Evolutionary conservation across 1,284 basidiomycete genomes (phyloP), one percentile per base, ranked within the genome.

Genomic region (Cryptococcus maquisensis): DNA sequence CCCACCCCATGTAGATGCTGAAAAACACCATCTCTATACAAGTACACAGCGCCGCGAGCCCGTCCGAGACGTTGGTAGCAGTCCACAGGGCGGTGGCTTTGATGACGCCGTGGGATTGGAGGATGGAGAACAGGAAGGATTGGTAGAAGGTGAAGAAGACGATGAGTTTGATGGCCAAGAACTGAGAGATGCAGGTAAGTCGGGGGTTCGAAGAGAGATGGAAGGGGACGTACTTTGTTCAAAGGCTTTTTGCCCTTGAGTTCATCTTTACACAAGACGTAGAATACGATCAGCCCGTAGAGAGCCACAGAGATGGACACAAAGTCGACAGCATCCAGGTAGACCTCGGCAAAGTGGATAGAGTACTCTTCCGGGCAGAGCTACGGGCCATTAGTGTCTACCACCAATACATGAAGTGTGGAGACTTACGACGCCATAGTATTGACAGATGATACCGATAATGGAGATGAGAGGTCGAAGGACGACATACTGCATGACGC

Each of bases 21-120:
- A 92, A 90, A 68, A 90, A 78, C 37, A 92, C 84, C 89, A 91
- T 91, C 85, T 94, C 91, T 44, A 92, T 83, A 59, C 87, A 88
- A 15, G 84, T 90, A 13, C 86, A 78, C 15, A 95, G 79, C 0
- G 91, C 89, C 57, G 84, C 87, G 36, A 94, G 72, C 0, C 91
- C 91, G 59, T 94, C 82, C 1, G 88, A 81, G 52, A 94, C 70
- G 56, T 78, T 77, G 3, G 66, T 65, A 12, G 71, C 62, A n/a
- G 66, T 65, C 91, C 90, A 93, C 67, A 85, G 90, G 52, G 82
- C 44, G 0, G 87, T 89, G 20, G 75, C 86, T 82, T 68, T 64
- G 59, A 78, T 74, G 24, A 75, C 68, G 23, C 65, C 65, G 46
- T 77, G 62, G 41, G 59, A 62, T 40, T 72, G 63, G 12, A 78